Base-by-base conservation (phyloP, 331 rosid genomes). In the Phaseolus coccineus region DNA sequence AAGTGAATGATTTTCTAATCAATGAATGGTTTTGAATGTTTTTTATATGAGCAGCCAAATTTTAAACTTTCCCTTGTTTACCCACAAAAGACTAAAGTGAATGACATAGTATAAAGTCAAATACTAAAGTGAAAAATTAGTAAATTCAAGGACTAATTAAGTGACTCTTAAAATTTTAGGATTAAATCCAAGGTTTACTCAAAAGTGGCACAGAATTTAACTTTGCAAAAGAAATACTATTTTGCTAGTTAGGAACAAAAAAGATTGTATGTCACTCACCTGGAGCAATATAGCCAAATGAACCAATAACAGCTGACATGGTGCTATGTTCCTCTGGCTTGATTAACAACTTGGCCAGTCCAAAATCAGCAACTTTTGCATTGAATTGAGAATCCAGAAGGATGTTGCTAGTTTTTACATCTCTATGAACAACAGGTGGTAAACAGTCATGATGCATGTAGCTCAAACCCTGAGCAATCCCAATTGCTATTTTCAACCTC, bases 351-450 rank as follows among this genome's bases (percentile, higher is more conserved):
- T 55, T 81, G 2, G 84, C 84, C 3, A 81, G 66, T 25, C 84
- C 84, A 75, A 81, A 81, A 85, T 94, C 98, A 24, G 97, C 94
- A 39, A 94, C 83, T 59, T 88, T 85, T 68, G 97, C 97, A 59
- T 75, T 75, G 81, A 81, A 81, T 12, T 75, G 80, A 68, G 76
- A 3, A 68, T 81, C 84, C 84, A 81, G 75, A 69, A 81, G 84
- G 7, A 81, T 81, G 77, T 81, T 81, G 56, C 84, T 81, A 24
- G 84, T 75, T 68, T 81, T 81, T 27, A 81, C 55, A 81, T 81
- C 84, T 81, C 84, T 67, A 75, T 81, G 84, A 74, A 81, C 56
- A 68, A 81, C 35, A 47, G 84, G 81, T 56, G 76, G 77, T 74
- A 80, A 81, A 51, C 84, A 81, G 30, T 81, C 84, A 74, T 81